Conservation (phyloP, 805 yeast species). For the Ascoidea asiatica region DNA sequence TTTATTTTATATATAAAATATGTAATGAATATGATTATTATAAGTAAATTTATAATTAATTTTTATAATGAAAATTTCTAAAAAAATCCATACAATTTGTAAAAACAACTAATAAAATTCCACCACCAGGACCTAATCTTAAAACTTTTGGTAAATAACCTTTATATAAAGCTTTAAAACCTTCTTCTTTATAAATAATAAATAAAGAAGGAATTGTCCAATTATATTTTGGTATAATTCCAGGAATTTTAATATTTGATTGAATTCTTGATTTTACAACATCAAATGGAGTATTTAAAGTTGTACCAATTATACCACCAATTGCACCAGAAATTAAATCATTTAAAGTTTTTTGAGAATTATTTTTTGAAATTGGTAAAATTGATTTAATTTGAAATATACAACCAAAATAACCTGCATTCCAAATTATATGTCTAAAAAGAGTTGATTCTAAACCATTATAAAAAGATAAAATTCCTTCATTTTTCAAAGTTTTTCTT, state of each 20-base stretch:
- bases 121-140: constrained; percentile 98
- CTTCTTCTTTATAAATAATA: constrained; percentile 79
- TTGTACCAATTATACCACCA: constrained; percentile 96
- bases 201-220: constrained; percentile 81
- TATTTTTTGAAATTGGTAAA: constrained; percentile 64
- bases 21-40: no score
- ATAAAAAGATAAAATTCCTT: constrained; percentile 77
- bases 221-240: constrained; percentile 74
- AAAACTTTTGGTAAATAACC: constrained; percentile 95
- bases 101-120: constrained; percentile 93
- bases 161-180: constrained; percentile 80
- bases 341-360: constrained; percentile 66
- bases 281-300: constrained; percentile 91
- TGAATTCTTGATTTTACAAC: constrained; percentile 96
- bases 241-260: constrained; percentile 47
- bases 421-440: constrained; percentile 96
- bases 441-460: constrained; percentile 93
- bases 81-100: constrained; percentile 91
- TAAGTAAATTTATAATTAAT: no score
- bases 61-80: constrained; percentile 27
- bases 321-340: constrained; percentile 86
- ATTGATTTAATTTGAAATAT: constrained; percentile 74
- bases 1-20: no score
- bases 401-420: constrained; percentile 95
- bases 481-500: constrained; percentile 49